Evolutionary conservation across 495 filamentous ascomycete genomes (phyloP).

Genomic region (Pyronema domesticum): DNA sequence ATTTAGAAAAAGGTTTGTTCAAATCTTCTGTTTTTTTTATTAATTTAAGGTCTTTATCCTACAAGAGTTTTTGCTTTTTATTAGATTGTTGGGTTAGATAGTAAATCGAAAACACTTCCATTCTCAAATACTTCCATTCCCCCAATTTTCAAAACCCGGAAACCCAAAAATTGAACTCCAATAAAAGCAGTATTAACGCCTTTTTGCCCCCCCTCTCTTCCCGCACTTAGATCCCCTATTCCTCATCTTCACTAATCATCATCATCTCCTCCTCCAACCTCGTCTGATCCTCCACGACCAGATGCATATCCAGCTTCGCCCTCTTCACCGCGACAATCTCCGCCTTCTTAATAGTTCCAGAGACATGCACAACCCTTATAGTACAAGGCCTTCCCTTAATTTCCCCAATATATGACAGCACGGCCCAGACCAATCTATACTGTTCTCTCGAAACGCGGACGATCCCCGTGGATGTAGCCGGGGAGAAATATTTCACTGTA

Average conservation of each 20-base stretch:
- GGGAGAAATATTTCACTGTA: constrained; percentile 59
- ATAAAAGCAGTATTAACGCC: no score
- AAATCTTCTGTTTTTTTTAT: no score
- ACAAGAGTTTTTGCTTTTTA: no score
- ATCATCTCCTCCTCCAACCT: constrained; percentile 27
- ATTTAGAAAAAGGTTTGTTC: no score
- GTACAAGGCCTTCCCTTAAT: constrained; percentile 48
- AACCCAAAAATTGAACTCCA: no score
- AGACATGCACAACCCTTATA: constrained; percentile 75
- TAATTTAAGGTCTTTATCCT: no score
- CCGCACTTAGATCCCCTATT: constrained; percentile 31
- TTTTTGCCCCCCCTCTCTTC: no score
- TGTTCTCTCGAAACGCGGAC: constrained; percentile 59
- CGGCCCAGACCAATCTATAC: constrained; percentile 76
- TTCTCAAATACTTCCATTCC: no score
- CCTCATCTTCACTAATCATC: constrained; percentile 28
- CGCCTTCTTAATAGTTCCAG: constrained; percentile 79
- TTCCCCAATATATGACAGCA: constrained; percentile 61
- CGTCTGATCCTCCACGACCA: constrained; percentile 36
- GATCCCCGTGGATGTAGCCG: constrained; percentile 85
- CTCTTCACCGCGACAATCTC: constrained; percentile 74
- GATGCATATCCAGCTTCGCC: constrained; percentile 46
- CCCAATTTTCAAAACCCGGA: no score
- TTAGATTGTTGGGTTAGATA: no score
- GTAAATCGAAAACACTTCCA: no score